Percentiles rank a stretch among this genome's conserved stretches.
phyloP scores from a whole-genome alignment of 805 yeast genomes.

The Dipodascus albidus region DNA sequence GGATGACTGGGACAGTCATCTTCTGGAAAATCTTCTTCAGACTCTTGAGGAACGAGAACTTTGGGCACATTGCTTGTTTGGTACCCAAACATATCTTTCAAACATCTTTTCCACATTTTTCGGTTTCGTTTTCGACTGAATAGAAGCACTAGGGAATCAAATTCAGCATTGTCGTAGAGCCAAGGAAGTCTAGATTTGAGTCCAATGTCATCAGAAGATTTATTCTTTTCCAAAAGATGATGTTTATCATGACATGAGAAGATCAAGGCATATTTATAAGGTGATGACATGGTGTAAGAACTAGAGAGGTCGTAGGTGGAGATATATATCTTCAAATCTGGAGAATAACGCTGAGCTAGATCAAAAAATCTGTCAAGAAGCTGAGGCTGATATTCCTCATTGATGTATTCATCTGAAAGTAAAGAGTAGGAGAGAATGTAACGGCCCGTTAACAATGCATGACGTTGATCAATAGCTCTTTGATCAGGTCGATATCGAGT shows the following conservation, averaged over 20 bases:
- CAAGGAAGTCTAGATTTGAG: not conserved
- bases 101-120: not conserved
- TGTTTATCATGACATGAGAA: not conserved
- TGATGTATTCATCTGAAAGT: not conserved
- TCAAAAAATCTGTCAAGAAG: not conserved
- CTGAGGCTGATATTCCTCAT: not conserved
- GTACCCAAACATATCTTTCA: constrained; percentile 1
- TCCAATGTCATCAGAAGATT: not conserved
- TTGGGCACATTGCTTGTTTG: not conserved
- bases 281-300: not conserved
- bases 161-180: not conserved
- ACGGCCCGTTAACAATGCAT: not conserved
- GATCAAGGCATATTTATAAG: not conserved
- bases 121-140: not conserved
- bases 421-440: not conserved
- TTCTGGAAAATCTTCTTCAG: not conserved
- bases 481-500: not conserved
- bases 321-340: not conserved
- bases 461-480: not conserved
- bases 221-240: not conserved
- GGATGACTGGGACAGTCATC: not conserved
- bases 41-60: not conserved
- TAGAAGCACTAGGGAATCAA: not conserved
- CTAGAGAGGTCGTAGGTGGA: not conserved
- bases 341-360: not conserved